Conservation (phyloP, 2,329 filamentous ascomycete genomes). For the Ophiostoma fasciatum region DNA sequence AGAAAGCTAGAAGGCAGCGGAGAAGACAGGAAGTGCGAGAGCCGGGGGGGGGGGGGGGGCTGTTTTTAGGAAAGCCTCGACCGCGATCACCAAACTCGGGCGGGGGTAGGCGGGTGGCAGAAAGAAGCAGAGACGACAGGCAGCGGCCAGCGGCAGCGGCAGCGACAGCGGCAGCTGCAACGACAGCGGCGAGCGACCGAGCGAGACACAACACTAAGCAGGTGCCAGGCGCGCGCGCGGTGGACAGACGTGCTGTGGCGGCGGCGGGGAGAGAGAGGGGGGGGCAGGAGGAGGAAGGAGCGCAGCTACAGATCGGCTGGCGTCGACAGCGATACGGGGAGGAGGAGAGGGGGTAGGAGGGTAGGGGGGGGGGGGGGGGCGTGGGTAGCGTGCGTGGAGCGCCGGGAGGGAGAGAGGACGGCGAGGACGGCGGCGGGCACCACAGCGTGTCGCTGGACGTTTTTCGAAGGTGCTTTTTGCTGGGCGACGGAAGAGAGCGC, state of each 20-base stretch:
- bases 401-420: too few relatives aligned
- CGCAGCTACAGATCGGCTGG: neutral
- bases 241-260: too few relatives aligned
- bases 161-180: too few relatives aligned
- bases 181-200: too few relatives aligned
- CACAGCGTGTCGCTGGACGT: slow-evolving; percentile 1
- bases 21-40: neutral
- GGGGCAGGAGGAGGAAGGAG: too few relatives aligned
- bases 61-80: slow-evolving; percentile 6
- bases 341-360: too few relatives aligned
- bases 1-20: neutral
- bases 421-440: too few relatives aligned
- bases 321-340: neutral
- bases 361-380: too few relatives aligned
- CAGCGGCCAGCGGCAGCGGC: slow-evolving; percentile 1
- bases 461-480: slow-evolving; percentile 4
- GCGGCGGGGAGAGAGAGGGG: too few relatives aligned
- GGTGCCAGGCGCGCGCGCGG: too few relatives aligned
- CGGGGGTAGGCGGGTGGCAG: neutral
- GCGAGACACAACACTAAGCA: too few relatives aligned
- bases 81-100: slow-evolving; percentile 4
- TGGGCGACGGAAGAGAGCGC: slow-evolving; percentile 1
- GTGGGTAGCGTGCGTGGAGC: neutral
- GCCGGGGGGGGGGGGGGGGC: slow-evolving; percentile 1
- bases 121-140: too few relatives aligned